phyloP scores from a whole-genome alignment of 805 yeast species.

The Metschnikowia aberdeeniae region DNA sequence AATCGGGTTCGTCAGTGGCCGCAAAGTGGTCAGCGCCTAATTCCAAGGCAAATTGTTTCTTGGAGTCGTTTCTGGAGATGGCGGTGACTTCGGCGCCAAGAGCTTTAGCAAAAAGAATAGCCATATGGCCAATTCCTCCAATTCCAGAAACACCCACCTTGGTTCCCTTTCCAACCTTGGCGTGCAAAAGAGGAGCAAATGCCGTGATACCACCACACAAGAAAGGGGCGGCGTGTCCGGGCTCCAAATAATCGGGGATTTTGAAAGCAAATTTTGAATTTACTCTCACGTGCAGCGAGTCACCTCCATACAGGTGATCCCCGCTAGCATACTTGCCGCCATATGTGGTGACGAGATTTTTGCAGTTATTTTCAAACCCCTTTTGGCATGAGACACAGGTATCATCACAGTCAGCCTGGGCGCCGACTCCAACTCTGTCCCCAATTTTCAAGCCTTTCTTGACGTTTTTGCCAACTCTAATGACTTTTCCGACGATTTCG shows the following conservation, averaged over 20 bases:
- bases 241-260: conserved; percentile 9
- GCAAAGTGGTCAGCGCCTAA: conserved; percentile 48
- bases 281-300: conserved; percentile 9
- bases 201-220: conserved; percentile 17
- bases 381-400: conserved; percentile 5
- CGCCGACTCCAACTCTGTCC: conserved; percentile 78
- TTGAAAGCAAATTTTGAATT: conserved; percentile 11
- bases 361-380: conserved; percentile 8
- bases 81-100: conserved; percentile 59
- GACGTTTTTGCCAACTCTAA: conserved; percentile 9
- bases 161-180: conserved; percentile 18
- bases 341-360: conserved; percentile 7
- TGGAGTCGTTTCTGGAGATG: conserved; percentile 46
- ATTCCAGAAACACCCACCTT: conserved; percentile 58
- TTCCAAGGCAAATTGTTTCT: conserved; percentile 48
- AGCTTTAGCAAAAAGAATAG: conserved; percentile 52
- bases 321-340: conserved; percentile 6
- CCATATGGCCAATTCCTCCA: conserved; percentile 66
- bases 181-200: conserved; percentile 12
- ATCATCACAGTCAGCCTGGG: conserved; percentile 34
- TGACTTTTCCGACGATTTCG: conserved; percentile 18
- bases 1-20: conserved; percentile 19
- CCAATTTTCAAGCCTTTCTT: conserved; percentile 47
- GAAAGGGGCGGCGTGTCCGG: conserved; percentile 12
- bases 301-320: conserved; percentile 7